Evolutionary conservation across 805 yeast genomes (phyloP), one percentile per base, ranked within the genome.

Genomic region (Candida pseudoglaebosa): DNA sequence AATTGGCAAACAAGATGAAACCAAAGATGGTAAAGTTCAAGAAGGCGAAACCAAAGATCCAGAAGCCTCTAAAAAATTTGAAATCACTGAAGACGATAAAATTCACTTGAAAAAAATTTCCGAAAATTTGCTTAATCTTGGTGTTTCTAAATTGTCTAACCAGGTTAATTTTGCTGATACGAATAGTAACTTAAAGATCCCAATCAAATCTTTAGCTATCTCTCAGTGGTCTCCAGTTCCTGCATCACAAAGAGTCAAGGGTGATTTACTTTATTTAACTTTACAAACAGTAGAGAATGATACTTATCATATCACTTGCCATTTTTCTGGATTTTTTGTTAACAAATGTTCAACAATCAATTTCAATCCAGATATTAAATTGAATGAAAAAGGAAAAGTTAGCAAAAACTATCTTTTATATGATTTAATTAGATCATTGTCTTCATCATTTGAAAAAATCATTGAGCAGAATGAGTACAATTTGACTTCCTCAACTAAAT

Each of bases 191-290:
- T 48, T 69, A 36, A 52, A 58, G 26, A 65, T 73, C 15, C 84
- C 91, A 6, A 62, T 93, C 44, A 75, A 71, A 47, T 65, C 75
- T 0, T 61, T 78, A 34, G 55, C 66, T 38, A 57, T 88, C 36
- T 85, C 96, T 10, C 76, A 78, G 38, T 91, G 96, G 93, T 82
- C 85, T 47, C 96, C 97, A 3, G 88, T 88, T 10, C 82, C 91
- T 21, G 67, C 82, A 13, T 63, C 69, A 37, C 77, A 74, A 55
- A 75, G 67, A 49, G 47, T 71, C 34, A 75, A 73, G 55, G 98
- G 98, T 18, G 95, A 90, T 54, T 68, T 90, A 50, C 67, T 84
- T 41, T 91, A 91, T 60, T 67, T 93, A 52, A 77, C 77, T 40
- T 70, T 80, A 30, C 82, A 78, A 51, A 85, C 96, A 34, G 67